Conservation (phyloP, 257 asterid species). For the Solanum corneliomulleri region DNA sequence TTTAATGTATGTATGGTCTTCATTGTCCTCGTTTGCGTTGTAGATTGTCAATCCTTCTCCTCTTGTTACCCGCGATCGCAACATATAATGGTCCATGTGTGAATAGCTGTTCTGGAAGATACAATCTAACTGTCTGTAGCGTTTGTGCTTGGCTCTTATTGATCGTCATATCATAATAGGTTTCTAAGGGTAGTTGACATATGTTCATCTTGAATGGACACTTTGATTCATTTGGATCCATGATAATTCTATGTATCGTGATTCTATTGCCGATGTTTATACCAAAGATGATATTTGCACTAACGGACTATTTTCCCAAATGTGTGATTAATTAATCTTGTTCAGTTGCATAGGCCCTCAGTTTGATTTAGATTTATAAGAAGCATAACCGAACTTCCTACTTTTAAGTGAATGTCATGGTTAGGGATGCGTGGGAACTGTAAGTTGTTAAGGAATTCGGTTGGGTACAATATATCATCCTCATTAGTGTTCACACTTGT, state of each 20-base stretch:
- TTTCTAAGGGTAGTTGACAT: not conserved
- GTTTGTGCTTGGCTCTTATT: not conserved
- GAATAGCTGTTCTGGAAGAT: not conserved
- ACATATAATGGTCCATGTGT: not conserved
- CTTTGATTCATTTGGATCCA: no score
- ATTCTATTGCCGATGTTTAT: not conserved
- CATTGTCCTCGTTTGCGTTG: rapidly evolving
- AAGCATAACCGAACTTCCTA: not conserved
- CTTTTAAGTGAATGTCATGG: not conserved
- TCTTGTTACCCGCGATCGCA: not conserved
- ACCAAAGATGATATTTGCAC: not conserved
- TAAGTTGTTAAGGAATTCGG: not conserved
- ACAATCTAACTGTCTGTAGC: not conserved
- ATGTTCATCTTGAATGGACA: not conserved
- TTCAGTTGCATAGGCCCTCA: not conserved
- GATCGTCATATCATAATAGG: no score
- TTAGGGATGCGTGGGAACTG: not conserved
- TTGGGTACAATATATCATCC: not conserved
- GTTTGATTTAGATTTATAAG: not conserved
- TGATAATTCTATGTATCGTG: no score
- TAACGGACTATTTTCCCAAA: no score
- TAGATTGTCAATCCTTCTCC: not conserved
- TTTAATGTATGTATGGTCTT: not conserved
- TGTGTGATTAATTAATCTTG: not conserved
- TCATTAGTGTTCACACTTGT: not conserved